These are phyloP conservation scores for Aspergillus ochraceus DNA, from an alignment of 2,329 filamentous ascomycete genomes.

Conservation along the genomic window DNA sequence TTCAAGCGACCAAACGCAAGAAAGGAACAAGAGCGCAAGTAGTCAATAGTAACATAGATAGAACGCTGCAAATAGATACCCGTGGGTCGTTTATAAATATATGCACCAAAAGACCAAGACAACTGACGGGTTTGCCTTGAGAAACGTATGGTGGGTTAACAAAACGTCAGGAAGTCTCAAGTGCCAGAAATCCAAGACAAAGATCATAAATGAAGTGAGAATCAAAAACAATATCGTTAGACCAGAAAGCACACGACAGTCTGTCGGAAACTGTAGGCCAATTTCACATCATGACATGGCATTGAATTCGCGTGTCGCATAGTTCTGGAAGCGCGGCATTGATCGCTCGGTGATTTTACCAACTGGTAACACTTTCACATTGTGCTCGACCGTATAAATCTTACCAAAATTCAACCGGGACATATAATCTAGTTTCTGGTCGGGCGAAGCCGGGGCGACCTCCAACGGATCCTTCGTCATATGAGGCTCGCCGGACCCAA, in stretches of 20 bases:
- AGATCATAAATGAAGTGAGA: not conserved
- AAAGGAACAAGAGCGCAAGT: too few species aligned
- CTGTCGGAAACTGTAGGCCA: not conserved
- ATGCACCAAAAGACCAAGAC: not conserved
- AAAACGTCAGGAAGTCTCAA: too few species aligned
- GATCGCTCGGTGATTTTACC: constrained; percentile 33
- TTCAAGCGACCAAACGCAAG: too few species aligned
- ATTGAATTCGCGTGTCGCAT: constrained; percentile 15
- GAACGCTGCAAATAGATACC: too few species aligned
- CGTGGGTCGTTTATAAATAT: not conserved
- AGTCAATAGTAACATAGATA: too few species aligned
- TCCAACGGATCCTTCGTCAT: constrained; percentile 40
- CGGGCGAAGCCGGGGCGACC: constrained; percentile 24
- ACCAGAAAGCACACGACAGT: too few species aligned
- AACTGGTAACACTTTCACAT: constrained; percentile 43
- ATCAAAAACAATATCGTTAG: not conserved
- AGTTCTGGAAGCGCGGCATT: constrained; percentile 22
- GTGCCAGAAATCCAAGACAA: not conserved
- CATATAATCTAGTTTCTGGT: constrained; percentile 27
- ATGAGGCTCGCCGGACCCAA: constrained; percentile 24
- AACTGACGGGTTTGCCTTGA: not conserved
- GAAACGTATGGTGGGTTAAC: not conserved
- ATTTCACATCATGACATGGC: not conserved
- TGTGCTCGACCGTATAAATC: constrained; percentile 44
- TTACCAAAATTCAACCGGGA: constrained; percentile 46